phyloP scores from a whole-genome alignment of 805 yeast species.

The Hanseniaspora meyeri region DNA sequence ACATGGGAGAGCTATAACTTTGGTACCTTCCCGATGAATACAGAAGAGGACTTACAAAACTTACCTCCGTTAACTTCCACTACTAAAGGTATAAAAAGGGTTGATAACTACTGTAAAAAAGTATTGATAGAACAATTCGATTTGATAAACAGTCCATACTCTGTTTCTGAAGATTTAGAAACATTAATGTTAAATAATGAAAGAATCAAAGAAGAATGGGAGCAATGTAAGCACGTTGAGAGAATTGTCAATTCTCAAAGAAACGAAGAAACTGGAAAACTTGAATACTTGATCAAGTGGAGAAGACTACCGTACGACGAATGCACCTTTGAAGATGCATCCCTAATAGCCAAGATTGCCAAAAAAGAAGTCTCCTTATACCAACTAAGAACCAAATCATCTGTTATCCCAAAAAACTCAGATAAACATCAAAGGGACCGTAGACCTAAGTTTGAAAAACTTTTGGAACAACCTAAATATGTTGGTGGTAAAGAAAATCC shows the following conservation, averaged over 20 bases:
- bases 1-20: slow-evolving; percentile 58
- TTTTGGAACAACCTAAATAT: slow-evolving; percentile 74
- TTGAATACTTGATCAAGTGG: slow-evolving; percentile 89
- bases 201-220: slow-evolving; percentile 67
- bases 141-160: slow-evolving; percentile 62
- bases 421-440: slow-evolving; percentile 19
- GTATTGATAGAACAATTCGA: slow-evolving; percentile 61
- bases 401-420: slow-evolving; percentile 69
- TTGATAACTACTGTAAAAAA: slow-evolving; percentile 82
- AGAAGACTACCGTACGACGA: slow-evolving; percentile 84
- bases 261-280: slow-evolving; percentile 42
- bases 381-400: slow-evolving; percentile 69
- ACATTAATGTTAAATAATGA: slow-evolving; percentile 86
- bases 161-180: slow-evolving; percentile 85
- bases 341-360: slow-evolving; percentile 67
- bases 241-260: slow-evolving; percentile 82
- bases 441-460: slow-evolving; percentile 83
- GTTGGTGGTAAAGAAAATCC: slow-evolving; percentile 42
- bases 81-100: slow-evolving; percentile 64
- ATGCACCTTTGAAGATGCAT: slow-evolving; percentile 94
- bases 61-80: slow-evolving; percentile 17
- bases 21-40: slow-evolving; percentile 30
- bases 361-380: slow-evolving; percentile 74
- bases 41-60: slow-evolving; percentile 12
- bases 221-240: slow-evolving; percentile 76